Base-by-base conservation (phyloP, 208 protist species). In the Tetramitus jugosus region DNA sequence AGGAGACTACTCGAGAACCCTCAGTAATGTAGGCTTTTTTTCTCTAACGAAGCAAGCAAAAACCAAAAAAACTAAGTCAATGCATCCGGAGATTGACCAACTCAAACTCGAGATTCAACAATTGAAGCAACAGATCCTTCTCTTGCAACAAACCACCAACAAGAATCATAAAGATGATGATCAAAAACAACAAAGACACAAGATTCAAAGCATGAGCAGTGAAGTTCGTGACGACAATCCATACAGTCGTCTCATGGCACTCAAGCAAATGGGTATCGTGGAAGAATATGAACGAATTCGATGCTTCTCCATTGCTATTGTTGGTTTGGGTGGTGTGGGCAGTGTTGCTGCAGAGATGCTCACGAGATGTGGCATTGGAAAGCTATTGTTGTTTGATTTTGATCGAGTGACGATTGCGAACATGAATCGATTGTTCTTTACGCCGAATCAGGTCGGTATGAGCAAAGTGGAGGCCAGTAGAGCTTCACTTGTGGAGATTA, bases 381-480 rank as follows among this genome's bases (percentile, higher is more conserved):
- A 98, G 84, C 85, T 98, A 17, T 79, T 98, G n/a, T 84, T 98
- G 60, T 97, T 95, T 79, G 96, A 98, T 86, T 98, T 98, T 87
- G 96, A 98, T 87, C 97, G 87, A 65, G 96, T 98, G 8, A 94
- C 98, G 79, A 80, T 98, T 37, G 94, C 96, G 2, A 98, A 98
- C 86, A 98, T 98, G 95, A 98, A 98, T 81, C 86, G 91, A 13
- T 87, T 98, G 49, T 97, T 96, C 81, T 98, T 96, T 84, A 87
- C 92, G n/a, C 95, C 93, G 0, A 88, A 96, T 46, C 94, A 98
- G 81, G 88, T 91, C 40, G 94, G 94, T 31, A 81, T 97, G 86
- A 91, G 81, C 61, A 98, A 98, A 81, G 93, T 94, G n/a, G 84
- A 89, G 13, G 95, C 93, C 2, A 90, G 92, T 26, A 83, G 85